These are phyloP conservation scores for Petunia axillaris DNA, from an alignment of 257 asterid genomes.

Conservation along the genomic window DNA sequence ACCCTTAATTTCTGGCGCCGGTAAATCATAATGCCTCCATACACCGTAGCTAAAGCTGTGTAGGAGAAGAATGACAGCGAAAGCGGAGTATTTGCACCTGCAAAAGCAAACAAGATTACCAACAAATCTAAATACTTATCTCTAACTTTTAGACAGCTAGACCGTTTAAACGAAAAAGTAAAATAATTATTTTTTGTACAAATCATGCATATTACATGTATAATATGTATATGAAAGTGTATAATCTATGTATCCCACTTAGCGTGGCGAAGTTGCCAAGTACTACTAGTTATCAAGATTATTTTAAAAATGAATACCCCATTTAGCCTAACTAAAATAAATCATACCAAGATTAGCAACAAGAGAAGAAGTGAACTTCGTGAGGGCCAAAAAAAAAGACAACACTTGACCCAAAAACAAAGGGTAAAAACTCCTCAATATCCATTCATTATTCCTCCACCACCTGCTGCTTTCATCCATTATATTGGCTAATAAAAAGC, in stretches of 20 bases:
- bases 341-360: constrained; percentile 44
- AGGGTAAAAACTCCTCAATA: constrained; percentile 33
- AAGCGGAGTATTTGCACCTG: constrained; percentile 75
- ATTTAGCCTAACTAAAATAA: too few relatives aligned
- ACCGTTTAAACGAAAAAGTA: not conserved
- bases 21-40: constrained; percentile 63
- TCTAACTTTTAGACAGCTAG: not conserved
- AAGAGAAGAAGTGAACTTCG: constrained; percentile 57
- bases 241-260: too few relatives aligned
- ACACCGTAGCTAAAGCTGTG: constrained; percentile 54
- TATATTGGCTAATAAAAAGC: not conserved
- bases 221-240: too few relatives aligned
- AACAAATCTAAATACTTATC: constrained; percentile 29
- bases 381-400: constrained; percentile 48
- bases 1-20: constrained; percentile 66
- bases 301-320: too few relatives aligned
- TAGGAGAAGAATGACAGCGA: constrained; percentile 64
- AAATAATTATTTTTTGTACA: too few relatives aligned
- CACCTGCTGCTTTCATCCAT: constrained; percentile 29
- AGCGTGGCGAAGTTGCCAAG: too few relatives aligned
- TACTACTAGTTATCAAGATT: too few relatives aligned
- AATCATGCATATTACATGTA: too few relatives aligned
- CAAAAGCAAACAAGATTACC: not conserved
- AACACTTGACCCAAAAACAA: constrained; percentile 65
- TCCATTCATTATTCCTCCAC: constrained; percentile 32